phyloP scores from a whole-genome alignment of 1,139 yeast species.

The Meyerozyma smithsonii region DNA sequence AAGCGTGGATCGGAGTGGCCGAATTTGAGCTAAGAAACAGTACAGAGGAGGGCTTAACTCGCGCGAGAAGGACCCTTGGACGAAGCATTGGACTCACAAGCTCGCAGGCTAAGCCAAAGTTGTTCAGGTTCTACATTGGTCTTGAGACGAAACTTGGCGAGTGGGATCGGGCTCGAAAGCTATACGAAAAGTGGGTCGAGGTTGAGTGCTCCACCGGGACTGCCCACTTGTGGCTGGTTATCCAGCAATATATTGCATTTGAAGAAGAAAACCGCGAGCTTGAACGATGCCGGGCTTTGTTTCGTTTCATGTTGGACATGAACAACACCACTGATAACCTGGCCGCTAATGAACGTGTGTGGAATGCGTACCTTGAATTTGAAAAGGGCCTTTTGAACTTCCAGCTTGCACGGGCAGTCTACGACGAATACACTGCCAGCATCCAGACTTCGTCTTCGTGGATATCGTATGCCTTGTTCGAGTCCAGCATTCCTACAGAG shows the following conservation, averaged over 20 bases:
- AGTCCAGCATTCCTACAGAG: slow-evolving; percentile 58
- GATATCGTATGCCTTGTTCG: slow-evolving; percentile 70
- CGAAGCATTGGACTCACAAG: slow-evolving; percentile 56
- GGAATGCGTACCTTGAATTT: slow-evolving; percentile 48
- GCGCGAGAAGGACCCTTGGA: slow-evolving; percentile 72
- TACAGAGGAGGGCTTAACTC: slow-evolving; percentile 25
- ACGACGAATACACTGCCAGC: slow-evolving; percentile 35
- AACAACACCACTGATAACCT: not conserved
- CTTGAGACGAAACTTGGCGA: slow-evolving; percentile 57
- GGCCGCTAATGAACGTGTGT: not conserved
- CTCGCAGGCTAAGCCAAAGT: slow-evolving; percentile 47
- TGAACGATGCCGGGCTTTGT: not conserved
- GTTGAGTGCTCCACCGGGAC: slow-evolving; percentile 35
- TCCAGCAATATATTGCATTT: not conserved
- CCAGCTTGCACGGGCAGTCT: slow-evolving; percentile 51
- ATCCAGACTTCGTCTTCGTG: slow-evolving; percentile 41
- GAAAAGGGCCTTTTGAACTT: slow-evolving; percentile 59
- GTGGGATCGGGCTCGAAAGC: slow-evolving; percentile 70
- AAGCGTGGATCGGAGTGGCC: slow-evolving; percentile 68
- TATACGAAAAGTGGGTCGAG: slow-evolving; percentile 68
- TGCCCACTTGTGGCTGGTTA: not conserved
- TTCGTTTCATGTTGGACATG: slow-evolving; percentile 1
- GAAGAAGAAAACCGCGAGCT: not conserved
- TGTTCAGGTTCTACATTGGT: slow-evolving; percentile 60
- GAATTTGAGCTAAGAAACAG: slow-evolving; percentile 70